Conservation (phyloP, 441 rosid genomes). For the Populus hybrid region DNA sequence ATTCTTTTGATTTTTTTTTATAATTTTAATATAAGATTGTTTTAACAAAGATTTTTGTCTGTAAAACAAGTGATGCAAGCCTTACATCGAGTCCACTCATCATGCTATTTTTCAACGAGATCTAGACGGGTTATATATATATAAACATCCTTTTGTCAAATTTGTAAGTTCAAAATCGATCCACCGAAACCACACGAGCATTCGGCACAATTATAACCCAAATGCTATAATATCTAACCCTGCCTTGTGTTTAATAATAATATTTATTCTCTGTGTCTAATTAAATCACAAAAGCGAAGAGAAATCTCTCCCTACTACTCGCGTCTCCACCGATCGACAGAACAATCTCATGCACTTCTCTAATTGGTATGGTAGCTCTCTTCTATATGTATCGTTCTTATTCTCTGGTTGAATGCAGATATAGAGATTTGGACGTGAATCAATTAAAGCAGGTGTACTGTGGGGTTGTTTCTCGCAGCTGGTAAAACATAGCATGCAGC, state of each 20-base stretch:
- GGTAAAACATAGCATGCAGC: conserved; percentile 30
- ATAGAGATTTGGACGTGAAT: conserved; percentile 39
- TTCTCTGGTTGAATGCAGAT: conserved; percentile 35
- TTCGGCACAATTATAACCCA: neutral
- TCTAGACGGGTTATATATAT: neutral
- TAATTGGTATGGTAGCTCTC: neutral
- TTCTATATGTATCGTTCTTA: neutral
- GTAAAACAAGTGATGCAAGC: too few species aligned
- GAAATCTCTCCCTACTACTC: neutral
- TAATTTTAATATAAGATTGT: too few species aligned
- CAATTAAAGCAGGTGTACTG: conserved; percentile 4
- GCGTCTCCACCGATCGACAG: neutral
- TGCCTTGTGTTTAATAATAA: neutral
- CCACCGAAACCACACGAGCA: neutral
- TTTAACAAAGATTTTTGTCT: too few species aligned
- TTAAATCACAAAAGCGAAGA: neutral
- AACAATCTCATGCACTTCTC: neutral
- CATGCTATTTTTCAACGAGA: neutral
- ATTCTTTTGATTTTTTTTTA: too few species aligned
- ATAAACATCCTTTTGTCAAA: neutral
- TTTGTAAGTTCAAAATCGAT: neutral
- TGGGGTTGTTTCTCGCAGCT: conserved; percentile 9
- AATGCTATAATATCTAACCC: neutral
- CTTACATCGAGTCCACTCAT: neutral
- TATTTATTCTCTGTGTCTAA: neutral